Percentiles rank a stretch among this genome's conserved stretches.
Conservation (phyloP, 164 flowering plant species). For the Stephania cephalantha region DNA sequence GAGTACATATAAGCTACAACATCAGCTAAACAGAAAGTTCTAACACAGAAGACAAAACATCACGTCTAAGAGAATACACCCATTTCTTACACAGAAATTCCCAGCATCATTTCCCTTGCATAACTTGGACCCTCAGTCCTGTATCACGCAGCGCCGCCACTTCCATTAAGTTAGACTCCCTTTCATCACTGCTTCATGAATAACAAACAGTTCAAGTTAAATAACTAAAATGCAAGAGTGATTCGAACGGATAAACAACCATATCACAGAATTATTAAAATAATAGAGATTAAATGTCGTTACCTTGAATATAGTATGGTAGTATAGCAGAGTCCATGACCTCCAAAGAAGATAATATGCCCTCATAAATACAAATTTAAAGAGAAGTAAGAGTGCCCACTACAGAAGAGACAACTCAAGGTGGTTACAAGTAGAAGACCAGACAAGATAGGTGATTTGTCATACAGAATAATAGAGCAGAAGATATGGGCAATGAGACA, state of each 20-base stretch:
- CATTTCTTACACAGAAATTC: slow-evolving; percentile 6
- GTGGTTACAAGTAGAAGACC: background rate
- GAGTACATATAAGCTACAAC: background rate
- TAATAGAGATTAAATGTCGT: background rate
- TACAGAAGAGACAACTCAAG: slow-evolving; percentile 10
- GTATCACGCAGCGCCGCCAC: background rate
- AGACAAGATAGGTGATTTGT: background rate
- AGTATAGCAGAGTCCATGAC: slow-evolving; percentile 20
- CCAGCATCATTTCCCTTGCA: background rate
- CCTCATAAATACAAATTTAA: background rate
- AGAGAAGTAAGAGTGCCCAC: background rate
- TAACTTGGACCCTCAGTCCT: slow-evolving; percentile 1
- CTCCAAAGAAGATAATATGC: slow-evolving; percentile 17
- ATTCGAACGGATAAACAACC: background rate
- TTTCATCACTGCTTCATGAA: slow-evolving; percentile 8
- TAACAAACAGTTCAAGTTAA: background rate
- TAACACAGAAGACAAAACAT: background rate
- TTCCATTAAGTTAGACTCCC: slow-evolving; percentile 2
- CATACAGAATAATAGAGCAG: slow-evolving; percentile 15
- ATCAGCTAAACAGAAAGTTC: background rate
- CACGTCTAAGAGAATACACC: background rate
- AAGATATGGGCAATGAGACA: slow-evolving; percentile 13
- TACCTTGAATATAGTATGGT: slow-evolving; percentile 19
- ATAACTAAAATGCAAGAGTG: background rate
- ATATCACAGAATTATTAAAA: background rate